phyloP scores from a whole-genome alignment of 2,329 filamentous ascomycete genomes.

The Penicillium olsonii region DNA sequence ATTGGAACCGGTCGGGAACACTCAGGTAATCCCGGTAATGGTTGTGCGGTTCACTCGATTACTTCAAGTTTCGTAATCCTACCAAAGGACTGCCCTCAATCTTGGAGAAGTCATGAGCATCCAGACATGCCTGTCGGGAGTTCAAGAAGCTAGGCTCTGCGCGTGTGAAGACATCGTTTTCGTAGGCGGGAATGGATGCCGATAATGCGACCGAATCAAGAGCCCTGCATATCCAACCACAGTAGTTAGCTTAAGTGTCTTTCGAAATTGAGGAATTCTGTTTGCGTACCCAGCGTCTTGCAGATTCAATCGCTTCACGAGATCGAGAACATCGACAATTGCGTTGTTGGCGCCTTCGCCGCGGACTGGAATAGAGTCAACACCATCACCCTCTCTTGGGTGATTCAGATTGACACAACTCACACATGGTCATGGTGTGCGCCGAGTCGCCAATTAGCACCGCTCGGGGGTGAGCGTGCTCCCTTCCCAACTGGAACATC shows the following conservation, averaged over 20 bases:
- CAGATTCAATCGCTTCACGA: constrained; percentile 38
- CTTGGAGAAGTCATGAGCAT: constrained; percentile 54
- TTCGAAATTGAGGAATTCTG: background rate
- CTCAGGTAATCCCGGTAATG: background rate
- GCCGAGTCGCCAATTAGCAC: constrained; percentile 58
- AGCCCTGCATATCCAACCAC: constrained; percentile 3
- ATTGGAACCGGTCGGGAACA: background rate
- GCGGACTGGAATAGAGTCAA: constrained; percentile 44
- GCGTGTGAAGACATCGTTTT: constrained; percentile 47
- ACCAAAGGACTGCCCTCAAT: constrained; percentile 46
- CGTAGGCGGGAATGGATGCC: constrained; percentile 39
- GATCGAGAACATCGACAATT: constrained; percentile 53
- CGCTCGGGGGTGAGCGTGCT: constrained; percentile 40
- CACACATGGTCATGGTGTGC: constrained; percentile 64
- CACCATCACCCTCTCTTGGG: background rate
- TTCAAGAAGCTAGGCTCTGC: constrained; percentile 51
- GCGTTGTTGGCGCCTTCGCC: constrained; percentile 62
- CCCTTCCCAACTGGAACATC: constrained; percentile 39
- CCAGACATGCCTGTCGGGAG: constrained; percentile 56
- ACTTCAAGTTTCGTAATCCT: constrained; percentile 33
- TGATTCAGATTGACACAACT: constrained; percentile 22
- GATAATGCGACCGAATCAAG: constrained; percentile 9
- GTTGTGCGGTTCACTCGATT: background rate
- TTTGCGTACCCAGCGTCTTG: constrained; percentile 7
- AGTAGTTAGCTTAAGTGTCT: background rate